Evolutionary conservation across 768 basidiomycete species (phyloP), one percentile per base, ranked within the genome.

Genomic region (Lentinula raphanica): DNA sequence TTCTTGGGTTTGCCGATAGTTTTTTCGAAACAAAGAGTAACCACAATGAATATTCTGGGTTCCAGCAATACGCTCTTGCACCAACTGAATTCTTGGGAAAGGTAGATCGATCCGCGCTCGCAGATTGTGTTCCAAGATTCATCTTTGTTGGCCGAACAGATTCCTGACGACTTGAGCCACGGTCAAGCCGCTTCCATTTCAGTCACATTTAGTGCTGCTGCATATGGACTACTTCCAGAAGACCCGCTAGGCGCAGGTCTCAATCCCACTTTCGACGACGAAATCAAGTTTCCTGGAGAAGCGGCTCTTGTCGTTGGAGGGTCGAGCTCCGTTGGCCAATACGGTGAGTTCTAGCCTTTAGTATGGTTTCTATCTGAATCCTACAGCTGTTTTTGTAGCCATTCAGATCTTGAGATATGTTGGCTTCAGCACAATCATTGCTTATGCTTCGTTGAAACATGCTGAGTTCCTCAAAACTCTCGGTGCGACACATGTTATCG

Each of bases 151-250:
- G n/a, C n/a, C n/a, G 25, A n/a, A 1, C 48, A 81, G 78, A 77
- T 84, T 32, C 82, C 82, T 1, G 65, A 69, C 3, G 72, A 69
- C 44, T 29, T 80, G 39, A 72, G 76, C 1, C 80, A 78, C 60
- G 80, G 82, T 8, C 70, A 79, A 58, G 82, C 77, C 1, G 62
- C 78, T 0, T 76, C 82, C 2, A 63, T 84, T 17, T 79, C 83
- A 5, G 67, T 79, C 3, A 81, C 71, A 1, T 61, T 83, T 15
- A 72, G 75, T 7, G 77, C 79, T n/a, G 79, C 79, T 15, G 77
- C 75, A 36, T 67, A 76, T 21, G 83, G 79, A 2, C 60, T 85
- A 21, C 85, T 80, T 64, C 72, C 67, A 27, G 62, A 57, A 54
- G 66, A 39, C n/a, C 69, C 72, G 0, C 65, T 75, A 59, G 79